Base-by-base conservation (phyloP, 1,284 basidiomycete genomes). In the Heterobasidion annosum region DNA sequence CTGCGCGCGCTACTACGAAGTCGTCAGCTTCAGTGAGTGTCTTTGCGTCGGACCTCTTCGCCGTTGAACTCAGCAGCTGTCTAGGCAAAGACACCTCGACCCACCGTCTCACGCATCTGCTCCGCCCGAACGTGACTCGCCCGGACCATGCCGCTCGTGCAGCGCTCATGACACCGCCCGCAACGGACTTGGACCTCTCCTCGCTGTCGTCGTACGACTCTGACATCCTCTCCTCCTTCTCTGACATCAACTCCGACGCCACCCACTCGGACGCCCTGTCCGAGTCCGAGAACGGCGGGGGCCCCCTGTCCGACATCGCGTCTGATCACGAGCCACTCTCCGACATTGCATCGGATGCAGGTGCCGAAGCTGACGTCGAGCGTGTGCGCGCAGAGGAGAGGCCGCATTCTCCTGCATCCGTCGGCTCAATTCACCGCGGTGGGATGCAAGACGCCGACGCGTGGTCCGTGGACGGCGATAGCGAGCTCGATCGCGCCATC, bases 1-100 rank as follows among this genome's bases (percentile, higher is more conserved):
- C 60, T 84, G 85, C 57, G 87, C 88, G 48, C 74, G 88, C 42
- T 91, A 85, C 67, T 80, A 91, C 64, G 81, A 82, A 55, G 68
- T 91, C 53, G 82, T 91, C 59, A 87, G 84, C 67, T 91, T 83
- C 73, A 91, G 88, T 88, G 65, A 63, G 87, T 76, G 9, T 15
- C 47, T 19, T 18, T 47, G 15, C 40, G 2, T 34, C 19, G 2
- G 15, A 18, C 34, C 34, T 47, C 18, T 47, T 4, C 10, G 18
- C 9, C 34, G 34, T 33, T 32, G 33, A 49, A 16, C 51, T 49
- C n/a, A 2, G 25, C 25, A 25, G 10, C 37, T 45, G 10, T 15
- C 15, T 57, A 91, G 88, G 88, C 69, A 90, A 86, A 70, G 86
- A 88, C 45, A 67, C 71, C 0, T 67, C 77, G 0, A 79, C 80